A percentile compares a stretch with the other conserved stretches of the same genome.
phyloP scores from a whole-genome alignment of 1,284 basidiomycete species.

The Sporisorium graminicola region DNA sequence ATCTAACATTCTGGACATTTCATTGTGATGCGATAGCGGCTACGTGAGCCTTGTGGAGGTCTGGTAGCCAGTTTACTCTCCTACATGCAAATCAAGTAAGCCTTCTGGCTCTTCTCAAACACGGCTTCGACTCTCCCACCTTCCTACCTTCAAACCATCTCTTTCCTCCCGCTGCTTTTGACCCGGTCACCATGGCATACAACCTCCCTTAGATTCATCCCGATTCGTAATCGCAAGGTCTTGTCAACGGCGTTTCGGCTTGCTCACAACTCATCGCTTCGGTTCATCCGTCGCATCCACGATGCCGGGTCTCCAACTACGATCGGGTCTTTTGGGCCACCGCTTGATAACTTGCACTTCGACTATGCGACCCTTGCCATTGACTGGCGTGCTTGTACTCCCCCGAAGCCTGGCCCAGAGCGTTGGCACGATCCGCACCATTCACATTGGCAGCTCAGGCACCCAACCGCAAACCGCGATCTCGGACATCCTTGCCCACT shows the following conservation, averaged over 20 bases:
- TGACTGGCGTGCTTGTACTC: too few species aligned
- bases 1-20: slow-evolving; percentile 1
- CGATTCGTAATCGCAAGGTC: neutral
- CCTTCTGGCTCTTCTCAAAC: neutral
- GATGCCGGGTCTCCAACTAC: neutral
- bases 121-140: neutral
- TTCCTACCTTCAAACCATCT: neutral
- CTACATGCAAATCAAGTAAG: neutral
- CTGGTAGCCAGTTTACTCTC: neutral
- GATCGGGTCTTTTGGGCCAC: slow-evolving; percentile 2
- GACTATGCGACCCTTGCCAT: neutral
- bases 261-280: too few species aligned
- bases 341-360: neutral
- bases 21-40: neutral
- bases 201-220: neutral
- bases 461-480: slow-evolving; percentile 38
- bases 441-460: slow-evolving; percentile 27
- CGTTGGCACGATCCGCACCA: slow-evolving; percentile 11
- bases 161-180: too few species aligned
- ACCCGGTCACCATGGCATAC: neutral
- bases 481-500: slow-evolving; percentile 38
- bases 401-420: neutral
- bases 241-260: neutral
- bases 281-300: neutral
- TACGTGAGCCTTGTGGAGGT: neutral